phyloP scores from a whole-genome alignment of 306 rosid genomes.

The Sindora glabra region DNA sequence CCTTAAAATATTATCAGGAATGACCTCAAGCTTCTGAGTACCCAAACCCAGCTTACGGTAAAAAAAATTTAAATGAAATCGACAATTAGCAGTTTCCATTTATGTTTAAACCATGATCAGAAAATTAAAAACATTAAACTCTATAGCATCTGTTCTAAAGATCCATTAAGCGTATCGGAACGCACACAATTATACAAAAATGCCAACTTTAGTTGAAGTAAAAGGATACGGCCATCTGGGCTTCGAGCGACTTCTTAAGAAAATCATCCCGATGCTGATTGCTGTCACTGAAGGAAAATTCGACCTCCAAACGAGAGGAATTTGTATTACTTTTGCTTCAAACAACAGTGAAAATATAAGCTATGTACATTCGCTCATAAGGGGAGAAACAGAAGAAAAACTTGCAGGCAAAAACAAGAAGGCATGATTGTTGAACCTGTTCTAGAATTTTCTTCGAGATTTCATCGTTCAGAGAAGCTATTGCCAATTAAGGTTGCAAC shows the following conservation, averaged over 20 bases:
- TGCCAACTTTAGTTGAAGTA: background rate
- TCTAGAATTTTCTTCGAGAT: background rate
- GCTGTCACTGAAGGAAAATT: background rate
- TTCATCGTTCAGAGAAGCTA: background rate
- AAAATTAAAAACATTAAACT: no score
- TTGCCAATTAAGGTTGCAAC: background rate
- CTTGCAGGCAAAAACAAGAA: background rate
- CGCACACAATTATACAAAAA: background rate
- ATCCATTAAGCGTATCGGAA: no score
- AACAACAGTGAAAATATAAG: no score
- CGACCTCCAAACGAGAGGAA: background rate
- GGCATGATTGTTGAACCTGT: background rate
- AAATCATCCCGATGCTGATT: background rate
- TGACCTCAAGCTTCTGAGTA: background rate
- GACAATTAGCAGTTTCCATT: no score
- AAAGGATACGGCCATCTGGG: background rate
- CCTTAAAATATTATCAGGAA: background rate
- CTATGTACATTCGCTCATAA: no score
- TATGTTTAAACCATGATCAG: no score
- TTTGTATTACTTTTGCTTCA: no score
- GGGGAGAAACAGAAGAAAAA: no score
- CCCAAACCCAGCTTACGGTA: conserved; percentile 2
- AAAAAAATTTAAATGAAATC: no score
- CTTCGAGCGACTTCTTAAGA: background rate
- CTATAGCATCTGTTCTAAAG: no score